phyloP scores from a whole-genome alignment of 2,329 filamentous ascomycete species.

The Cercospora citrullina region DNA sequence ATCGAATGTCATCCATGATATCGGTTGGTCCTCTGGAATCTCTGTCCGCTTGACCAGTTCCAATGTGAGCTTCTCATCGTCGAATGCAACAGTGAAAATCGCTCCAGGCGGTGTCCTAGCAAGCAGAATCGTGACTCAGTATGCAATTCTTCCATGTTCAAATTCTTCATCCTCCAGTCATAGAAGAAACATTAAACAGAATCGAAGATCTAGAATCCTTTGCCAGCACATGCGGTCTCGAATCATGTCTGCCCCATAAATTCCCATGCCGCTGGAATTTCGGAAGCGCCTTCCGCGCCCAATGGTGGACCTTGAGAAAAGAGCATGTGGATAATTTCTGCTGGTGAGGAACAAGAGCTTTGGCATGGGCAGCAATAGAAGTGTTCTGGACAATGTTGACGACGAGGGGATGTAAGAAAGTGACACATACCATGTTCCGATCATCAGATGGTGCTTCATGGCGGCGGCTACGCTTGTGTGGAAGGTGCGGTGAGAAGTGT shows the following conservation, averaged over 20 bases:
- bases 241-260: not conserved
- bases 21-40: slow-evolving; percentile 80
- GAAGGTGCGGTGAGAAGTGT: slow-evolving; percentile 3
- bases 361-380: not conserved
- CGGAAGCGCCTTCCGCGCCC: not conserved
- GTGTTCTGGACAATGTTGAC: not conserved
- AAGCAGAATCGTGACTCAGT: slow-evolving; percentile 1
- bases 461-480: slow-evolving; percentile 32
- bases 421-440: slow-evolving; percentile 69
- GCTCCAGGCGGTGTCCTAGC: slow-evolving; percentile 71
- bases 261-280: not conserved
- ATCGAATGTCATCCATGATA: slow-evolving; percentile 92
- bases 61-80: slow-evolving; percentile 74
- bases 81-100: slow-evolving; percentile 86
- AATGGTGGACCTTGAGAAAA: not conserved
- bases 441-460: slow-evolving; percentile 89
- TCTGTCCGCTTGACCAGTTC: slow-evolving; percentile 76
- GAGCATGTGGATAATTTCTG: not conserved
- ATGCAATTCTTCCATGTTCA: not conserved
- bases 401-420: slow-evolving; percentile 2
- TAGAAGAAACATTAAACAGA: not conserved
- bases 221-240: not conserved
- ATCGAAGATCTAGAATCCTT: not conserved
- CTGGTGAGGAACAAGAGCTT: slow-evolving; percentile 7
- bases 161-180: not conserved